A percentile compares a stretch with the other conserved stretches of the same genome.
Evolutionary conservation across 1,284 basidiomycete species (phyloP).

Genomic region (Fomitopsis schrenkii): DNA sequence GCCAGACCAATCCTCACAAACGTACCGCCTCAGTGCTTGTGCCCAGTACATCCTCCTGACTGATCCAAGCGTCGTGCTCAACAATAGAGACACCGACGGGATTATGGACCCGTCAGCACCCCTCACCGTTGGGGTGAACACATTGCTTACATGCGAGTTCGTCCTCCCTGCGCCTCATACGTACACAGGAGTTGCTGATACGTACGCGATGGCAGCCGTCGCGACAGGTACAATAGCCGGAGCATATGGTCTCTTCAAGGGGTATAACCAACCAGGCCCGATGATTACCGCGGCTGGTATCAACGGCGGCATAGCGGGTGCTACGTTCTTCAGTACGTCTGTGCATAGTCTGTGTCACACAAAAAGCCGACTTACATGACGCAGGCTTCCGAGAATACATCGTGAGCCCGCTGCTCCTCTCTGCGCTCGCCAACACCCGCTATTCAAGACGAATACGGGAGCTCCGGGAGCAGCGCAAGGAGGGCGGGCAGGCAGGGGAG

Average conservation of each 20-base stretch:
- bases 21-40: too few relatives aligned
- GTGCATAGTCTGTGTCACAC: background rate
- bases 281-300: constrained; percentile 50
- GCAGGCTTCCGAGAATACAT: constrained; percentile 65
- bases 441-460: constrained; percentile 36
- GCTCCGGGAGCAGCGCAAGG: constrained; percentile 24
- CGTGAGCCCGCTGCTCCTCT: constrained; percentile 51
- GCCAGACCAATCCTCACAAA: background rate
- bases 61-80: too few relatives aligned
- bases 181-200: constrained; percentile 21
- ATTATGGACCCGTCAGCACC: constrained; percentile 37
- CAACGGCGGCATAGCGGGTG: constrained; percentile 63
- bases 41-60: too few relatives aligned
- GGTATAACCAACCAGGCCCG: constrained; percentile 31
- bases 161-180: constrained; percentile 34
- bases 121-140: constrained; percentile 48
- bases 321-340: constrained; percentile 66
- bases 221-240: constrained; percentile 49
- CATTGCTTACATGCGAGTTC: constrained; percentile 71
- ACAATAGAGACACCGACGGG: background rate
- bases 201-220: constrained; percentile 32
- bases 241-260: constrained; percentile 46
- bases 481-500: constrained; percentile 6
- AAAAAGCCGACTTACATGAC: background rate
- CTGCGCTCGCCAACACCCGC: constrained; percentile 26